Base-by-base conservation (phyloP, 352 stramenopile species). In the Elongisporangium prolatum region DNA sequence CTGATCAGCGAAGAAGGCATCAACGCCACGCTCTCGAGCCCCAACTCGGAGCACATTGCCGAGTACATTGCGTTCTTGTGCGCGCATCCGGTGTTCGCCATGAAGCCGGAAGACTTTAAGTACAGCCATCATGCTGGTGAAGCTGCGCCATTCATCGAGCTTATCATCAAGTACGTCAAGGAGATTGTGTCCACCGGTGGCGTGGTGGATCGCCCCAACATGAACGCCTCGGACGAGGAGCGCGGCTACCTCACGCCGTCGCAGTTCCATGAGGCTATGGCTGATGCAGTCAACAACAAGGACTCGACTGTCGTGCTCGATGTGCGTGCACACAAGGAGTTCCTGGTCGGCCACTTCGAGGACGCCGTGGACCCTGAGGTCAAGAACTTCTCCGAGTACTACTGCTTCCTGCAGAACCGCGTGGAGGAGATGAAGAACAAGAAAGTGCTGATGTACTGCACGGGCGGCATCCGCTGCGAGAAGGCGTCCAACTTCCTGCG, bases 361-460 rank as follows among this genome's bases (percentile, higher is more conserved):
- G 72, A 75, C 37, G 78, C 82, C 0, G 60, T 90, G 34, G 78
- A 90, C 54, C 77, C 79, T 0, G 70, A 86, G 22, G 80, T 88
- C 17, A 87, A 87, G 61, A 89, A 80, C 50, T 91, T 91, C 51
- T 86, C 76, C 56, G 80, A 91, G 65, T 89, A 87, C 63, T 89
- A 87, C 56, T 65, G 68, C 18, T 87, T 87, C 56, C 48, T 89
- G 53, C 72, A 87, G 56, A 70, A 78, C 34, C 76, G 71, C 37
- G 57, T 89, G 44, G 68, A 88, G 18, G 65, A 84, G 34, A 82
- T 83, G 71, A 88, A 84, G 55, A 59, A 72, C 37, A 85, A 93
- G 55, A 89, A 87, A 44, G 77, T 89, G 48, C 64, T 91, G 16
- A 89, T 89, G 72, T 91, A 91, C 57, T 91, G 82, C 67, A 91